Evolutionary conservation across 106 monocot species (phyloP).

Genomic region (Phalaenopsis aphrodite): DNA sequence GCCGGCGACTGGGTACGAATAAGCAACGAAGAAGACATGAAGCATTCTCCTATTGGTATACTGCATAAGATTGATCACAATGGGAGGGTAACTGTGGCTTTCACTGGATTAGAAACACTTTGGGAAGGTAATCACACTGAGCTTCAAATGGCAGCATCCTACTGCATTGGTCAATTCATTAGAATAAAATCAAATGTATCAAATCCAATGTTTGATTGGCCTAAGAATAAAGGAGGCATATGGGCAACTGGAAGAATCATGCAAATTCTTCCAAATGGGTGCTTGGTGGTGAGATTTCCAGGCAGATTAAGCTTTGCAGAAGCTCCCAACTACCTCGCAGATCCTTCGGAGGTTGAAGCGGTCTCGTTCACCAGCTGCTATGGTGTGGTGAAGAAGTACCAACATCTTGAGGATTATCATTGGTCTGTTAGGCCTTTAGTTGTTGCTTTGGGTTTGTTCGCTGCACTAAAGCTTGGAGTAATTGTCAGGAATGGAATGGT

Average conservation of each 20-base stretch:
- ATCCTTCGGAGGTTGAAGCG: slow-evolving; percentile 69
- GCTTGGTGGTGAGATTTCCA: slow-evolving; percentile 73
- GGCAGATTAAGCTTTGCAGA: slow-evolving; percentile 56
- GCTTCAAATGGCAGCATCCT: slow-evolving; percentile 71
- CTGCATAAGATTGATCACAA: slow-evolving; percentile 65
- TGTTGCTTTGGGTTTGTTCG: slow-evolving; percentile 57
- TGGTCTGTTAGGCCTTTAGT: slow-evolving; percentile 86
- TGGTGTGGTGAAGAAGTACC: slow-evolving; percentile 72
- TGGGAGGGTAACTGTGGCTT: slow-evolving; percentile 51
- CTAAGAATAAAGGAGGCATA: slow-evolving; percentile 22
- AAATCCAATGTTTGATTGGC: slow-evolving; percentile 66
- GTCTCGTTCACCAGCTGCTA: slow-evolving; percentile 63
- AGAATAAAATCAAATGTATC: slow-evolving; percentile 41
- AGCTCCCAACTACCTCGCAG: slow-evolving; percentile 29
- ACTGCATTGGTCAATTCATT: slow-evolving; percentile 66
- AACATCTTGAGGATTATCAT: slow-evolving; percentile 88
- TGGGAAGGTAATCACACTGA: slow-evolving; percentile 52
- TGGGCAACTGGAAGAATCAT: slow-evolving; percentile 58
- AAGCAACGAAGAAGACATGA: slow-evolving; percentile 14
- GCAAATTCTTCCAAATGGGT: slow-evolving; percentile 70
- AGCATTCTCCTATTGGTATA: slow-evolving; percentile 59
- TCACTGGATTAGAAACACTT: slow-evolving; percentile 59
- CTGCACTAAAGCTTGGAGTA: slow-evolving; percentile 53
- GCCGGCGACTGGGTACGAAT: slow-evolving; percentile 80
- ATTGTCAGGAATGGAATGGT: slow-evolving; percentile 24